Conservation (phyloP, 2,329 filamentous ascomycete species). For the Hypomyces perniciosus region DNA sequence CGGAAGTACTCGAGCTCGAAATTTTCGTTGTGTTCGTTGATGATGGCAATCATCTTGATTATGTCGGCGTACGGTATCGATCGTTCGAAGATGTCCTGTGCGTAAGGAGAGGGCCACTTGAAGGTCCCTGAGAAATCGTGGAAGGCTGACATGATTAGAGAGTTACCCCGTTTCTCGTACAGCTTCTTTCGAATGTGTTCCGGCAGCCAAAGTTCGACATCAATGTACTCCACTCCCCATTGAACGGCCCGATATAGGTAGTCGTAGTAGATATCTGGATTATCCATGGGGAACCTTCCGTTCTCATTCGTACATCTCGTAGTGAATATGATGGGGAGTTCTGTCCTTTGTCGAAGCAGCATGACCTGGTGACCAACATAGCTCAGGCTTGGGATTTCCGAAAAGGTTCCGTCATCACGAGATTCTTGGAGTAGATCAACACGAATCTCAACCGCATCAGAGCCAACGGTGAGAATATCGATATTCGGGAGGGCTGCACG, state of each 20-base stretch:
- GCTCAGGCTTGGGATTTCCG: slow-evolving; percentile 66
- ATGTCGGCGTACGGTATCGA: slow-evolving; percentile 74
- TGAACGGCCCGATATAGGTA: slow-evolving; percentile 81
- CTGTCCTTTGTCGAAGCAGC: slow-evolving; percentile 74
- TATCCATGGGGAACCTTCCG: slow-evolving; percentile 77
- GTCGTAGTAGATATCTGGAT: slow-evolving; percentile 66
- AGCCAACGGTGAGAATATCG: slow-evolving; percentile 80
- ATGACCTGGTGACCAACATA: slow-evolving; percentile 86
- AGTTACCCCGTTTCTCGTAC: slow-evolving; percentile 66
- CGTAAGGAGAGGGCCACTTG: slow-evolving; percentile 72
- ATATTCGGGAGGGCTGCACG: slow-evolving; percentile 76
- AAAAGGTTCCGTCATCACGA: slow-evolving; percentile 53
- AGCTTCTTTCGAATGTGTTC: slow-evolving; percentile 65
- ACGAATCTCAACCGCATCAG: slow-evolving; percentile 78
- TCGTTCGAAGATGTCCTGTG: slow-evolving; percentile 64
- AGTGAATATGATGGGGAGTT: slow-evolving; percentile 86
- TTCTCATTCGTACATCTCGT: slow-evolving; percentile 77
- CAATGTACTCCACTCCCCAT: slow-evolving; percentile 86
- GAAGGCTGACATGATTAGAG: slow-evolving; percentile 85
- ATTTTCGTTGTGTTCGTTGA: slow-evolving; percentile 76
- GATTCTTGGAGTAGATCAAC: slow-evolving; percentile 77
- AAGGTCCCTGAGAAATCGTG: slow-evolving; percentile 83
- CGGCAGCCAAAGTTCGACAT: slow-evolving; percentile 82
- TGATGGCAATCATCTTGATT: slow-evolving; percentile 85
- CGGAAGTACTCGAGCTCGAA: slow-evolving; percentile 89